Base-by-base conservation (phyloP, 192 early-diverging fungal genomes). In the Lobosporangium transversale region DNA sequence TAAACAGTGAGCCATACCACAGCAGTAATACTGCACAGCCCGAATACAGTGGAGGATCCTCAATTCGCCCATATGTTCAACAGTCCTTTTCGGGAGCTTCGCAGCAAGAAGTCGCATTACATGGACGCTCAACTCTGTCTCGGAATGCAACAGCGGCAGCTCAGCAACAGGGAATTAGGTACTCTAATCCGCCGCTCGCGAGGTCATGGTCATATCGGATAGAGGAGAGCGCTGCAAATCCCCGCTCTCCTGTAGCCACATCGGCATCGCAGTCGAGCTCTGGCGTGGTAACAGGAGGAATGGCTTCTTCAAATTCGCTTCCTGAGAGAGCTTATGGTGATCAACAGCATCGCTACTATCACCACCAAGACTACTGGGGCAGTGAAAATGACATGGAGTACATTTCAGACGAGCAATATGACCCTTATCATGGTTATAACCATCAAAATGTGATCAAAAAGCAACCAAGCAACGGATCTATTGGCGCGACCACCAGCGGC, bases 381-480 rank as follows among this genome's bases (percentile, higher is more conserved):
- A 30, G 20, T 36, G 44, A 40, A 14, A 35, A 20, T 1, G 68
- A 70, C 6, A 49, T 62, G 44, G 68, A 70, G 44, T 70, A 50
- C 27, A 35, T 70, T 32, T 55, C 52, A 0, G 59, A 70, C 18
- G 68, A 62, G 4, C 58, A 44, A n/a, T 54, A 57, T 2, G 68
- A 70, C 11, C 15, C 32, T 14, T 40, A 29, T 30, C 26, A 32
- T 24, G 32, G 31, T 1, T 30, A 35, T 18, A 51, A 56, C 18
- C 1, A 11, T 26, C 14, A 40, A 7, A 42, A 50, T 7, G 35
- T 10, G 32, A 62, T 61, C 32, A 62, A 42, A 10, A 70, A 62
- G 44, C 52, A 45, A 29, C 53, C 51, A 6, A 62, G 58, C 23
- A 59, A 70, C 27, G 59, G 58, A 31, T 44, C 58, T 26, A 53